Base-by-base conservation (phyloP, 257 asterid species). In the Orobanche coerulescens region DNA sequence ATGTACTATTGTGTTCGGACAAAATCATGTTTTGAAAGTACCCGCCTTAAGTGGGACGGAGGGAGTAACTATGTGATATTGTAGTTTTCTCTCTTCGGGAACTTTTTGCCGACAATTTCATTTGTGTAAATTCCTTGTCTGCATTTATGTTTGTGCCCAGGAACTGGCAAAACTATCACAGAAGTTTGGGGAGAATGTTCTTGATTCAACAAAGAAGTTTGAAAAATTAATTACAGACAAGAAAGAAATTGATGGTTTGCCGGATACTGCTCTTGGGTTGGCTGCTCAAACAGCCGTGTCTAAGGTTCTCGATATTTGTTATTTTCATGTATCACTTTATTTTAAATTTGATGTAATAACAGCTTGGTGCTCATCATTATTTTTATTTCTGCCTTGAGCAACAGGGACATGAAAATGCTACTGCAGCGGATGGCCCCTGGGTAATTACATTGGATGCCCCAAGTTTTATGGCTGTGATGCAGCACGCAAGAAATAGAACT, bases 261-360 rank as follows among this genome's bases (percentile, higher is more conserved):
- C 96, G 6, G 81, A 74, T 70, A 65, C 87, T 22, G 90, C 96
- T 72, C 94, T 89, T 67, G 99, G 99, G 61, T 77, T 93, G 79
- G 97, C 83, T 73, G 95, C 99, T 49, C 99, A 93, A 80, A 89
- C 97, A 69, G 99, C 99, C 33, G 86, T 76, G 64, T 84, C 97
- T 30, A 93, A 89, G 94, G 99, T 89, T 73, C 34, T 66, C 31
- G 15, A 31, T 16, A 11, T 19, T 4, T 70, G 34, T 56, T 65
- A 53, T 47, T 47, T 43, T 31, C n/a, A 64, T 42, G 60, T 13
- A 34, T 24, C 36, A 57, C 44, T 52, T 37, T 39, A 30, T 33
- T 30, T 61, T 20, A 37, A 51, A n/a, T 31, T 67, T 43, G 72
- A 26, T 61, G 24, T 63, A 33, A 46, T 14, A 18, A 30, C 51